A percentile compares a stretch with the other conserved stretches of the same genome.
Conservation (phyloP, 768 basidiomycete species). For the Mycena belliarum region DNA sequence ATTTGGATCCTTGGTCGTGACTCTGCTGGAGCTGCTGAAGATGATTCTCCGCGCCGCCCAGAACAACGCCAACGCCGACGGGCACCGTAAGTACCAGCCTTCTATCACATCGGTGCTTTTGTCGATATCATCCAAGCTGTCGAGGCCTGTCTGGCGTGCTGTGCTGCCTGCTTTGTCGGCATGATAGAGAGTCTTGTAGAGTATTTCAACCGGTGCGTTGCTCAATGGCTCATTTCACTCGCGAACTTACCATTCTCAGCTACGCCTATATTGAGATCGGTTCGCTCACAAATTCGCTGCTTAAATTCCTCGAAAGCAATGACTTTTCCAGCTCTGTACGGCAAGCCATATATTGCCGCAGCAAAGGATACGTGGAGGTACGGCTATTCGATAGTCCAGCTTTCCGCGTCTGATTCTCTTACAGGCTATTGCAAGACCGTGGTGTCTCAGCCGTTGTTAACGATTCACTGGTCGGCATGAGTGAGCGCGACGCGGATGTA, state of each 20-base stretch:
- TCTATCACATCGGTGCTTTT: background rate
- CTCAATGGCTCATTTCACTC: background rate
- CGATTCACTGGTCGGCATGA: conserved; percentile 79
- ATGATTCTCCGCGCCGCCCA: conserved; percentile 59
- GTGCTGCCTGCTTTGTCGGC: conserved; percentile 76
- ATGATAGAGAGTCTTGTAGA: conserved; percentile 68
- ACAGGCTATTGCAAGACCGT: conserved; percentile 22
- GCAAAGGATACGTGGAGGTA: conserved; percentile 85
- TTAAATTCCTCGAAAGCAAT: background rate
- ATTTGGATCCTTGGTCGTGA: conserved; percentile 83
- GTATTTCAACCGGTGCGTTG: conserved; percentile 72
- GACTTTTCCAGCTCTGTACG: conserved; percentile 63
- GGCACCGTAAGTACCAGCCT: conserved; percentile 53
- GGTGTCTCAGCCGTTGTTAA: conserved; percentile 80
- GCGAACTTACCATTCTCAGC: conserved; percentile 32
- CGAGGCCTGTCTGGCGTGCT: conserved; percentile 73
- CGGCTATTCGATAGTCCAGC: conserved; percentile 66
- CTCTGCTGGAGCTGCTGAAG: conserved; percentile 68
- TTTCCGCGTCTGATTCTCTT: conserved; percentile 9
- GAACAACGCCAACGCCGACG: conserved; percentile 61
- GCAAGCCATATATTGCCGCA: conserved; percentile 78
- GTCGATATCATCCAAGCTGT: conserved; percentile 47
- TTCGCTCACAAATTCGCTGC: conserved; percentile 24
- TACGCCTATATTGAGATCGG: conserved; percentile 86
- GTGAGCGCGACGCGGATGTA: conserved; percentile 42